Base-by-base conservation (phyloP, 2,329 filamentous ascomycete genomes). In the Hyphodiscus sp. region DNA sequence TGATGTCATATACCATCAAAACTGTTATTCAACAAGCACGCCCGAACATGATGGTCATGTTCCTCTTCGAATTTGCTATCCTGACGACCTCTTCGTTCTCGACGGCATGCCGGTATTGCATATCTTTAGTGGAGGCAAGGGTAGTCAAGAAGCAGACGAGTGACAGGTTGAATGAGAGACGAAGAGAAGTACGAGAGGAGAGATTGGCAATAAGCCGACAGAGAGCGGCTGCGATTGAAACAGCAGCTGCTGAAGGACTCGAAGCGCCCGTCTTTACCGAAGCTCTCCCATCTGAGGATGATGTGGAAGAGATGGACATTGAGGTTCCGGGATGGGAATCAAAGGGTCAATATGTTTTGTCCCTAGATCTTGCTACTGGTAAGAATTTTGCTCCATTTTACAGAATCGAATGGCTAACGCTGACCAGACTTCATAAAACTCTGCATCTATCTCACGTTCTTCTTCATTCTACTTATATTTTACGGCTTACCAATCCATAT, bases 11-110 rank as follows among this genome's bases (percentile, higher is more conserved):
- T 69, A 86, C 87, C 54, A 78, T 95, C 57, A 81, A 84, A 26
- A 89, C 87, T 0, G 91, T 97, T 30, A 83, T 96, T 48, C 84
- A 88, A 54, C 85, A 95, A 67, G 89, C 92, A 1, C 80, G 87
- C n/a, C 91, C 92, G 0, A 94, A 95, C 55, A 97, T 99, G 88
- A 99, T 97, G 91, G 91, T 99, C 58, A 97, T 99, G 91, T 99
- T 99, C 66, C 83, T 95, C 6, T 99, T 99, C 64, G 94, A 99
- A 70, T 97, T 97, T 67, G 91, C 92, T 41, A 85, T 99, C 44
- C 74, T 97, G 56, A 79, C 83, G 2, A 86, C 95, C 10, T 85
- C 85, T 49, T 95, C 92, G 0, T 76, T 83, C 50, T 91, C 92
- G 47, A 96, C 91, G 0, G 79, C 82, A 1, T 76, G 83, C 51